These are phyloP conservation scores for Drechslerella coelobrocha DNA, from an alignment of 2,329 filamentous ascomycete genomes.

Conservation along the genomic window DNA sequence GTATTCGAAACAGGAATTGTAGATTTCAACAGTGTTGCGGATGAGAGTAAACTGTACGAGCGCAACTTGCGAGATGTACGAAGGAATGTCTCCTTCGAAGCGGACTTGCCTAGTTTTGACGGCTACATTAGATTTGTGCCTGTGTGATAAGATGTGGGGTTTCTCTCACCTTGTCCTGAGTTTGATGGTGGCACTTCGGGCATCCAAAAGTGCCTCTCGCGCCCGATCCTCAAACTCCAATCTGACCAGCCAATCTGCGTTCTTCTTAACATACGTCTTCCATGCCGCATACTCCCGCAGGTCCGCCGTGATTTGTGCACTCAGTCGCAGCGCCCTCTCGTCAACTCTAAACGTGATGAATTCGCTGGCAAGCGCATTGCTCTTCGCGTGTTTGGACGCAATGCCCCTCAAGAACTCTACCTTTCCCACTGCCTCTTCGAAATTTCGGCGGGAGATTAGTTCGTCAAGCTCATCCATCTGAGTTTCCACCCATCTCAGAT, in stretches of 20 bases:
- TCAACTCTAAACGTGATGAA: conserved; percentile 92
- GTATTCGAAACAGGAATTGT: conserved; percentile 83
- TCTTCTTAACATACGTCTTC: conserved; percentile 76
- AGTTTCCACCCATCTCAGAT: conserved; percentile 90
- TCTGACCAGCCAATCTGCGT: conserved; percentile 82
- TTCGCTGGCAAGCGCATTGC: conserved; percentile 85
- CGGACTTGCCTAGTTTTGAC: conserved; percentile 76
- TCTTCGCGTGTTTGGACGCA: conserved; percentile 75
- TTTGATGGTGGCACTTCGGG: conserved; percentile 77
- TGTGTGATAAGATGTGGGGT: neutral
- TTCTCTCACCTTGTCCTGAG: conserved; percentile 75
- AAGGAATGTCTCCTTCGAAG: conserved; percentile 89
- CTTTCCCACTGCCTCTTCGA: conserved; percentile 80
- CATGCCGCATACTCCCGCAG: conserved; percentile 80
- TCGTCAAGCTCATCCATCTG: conserved; percentile 97
- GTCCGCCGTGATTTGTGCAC: conserved; percentile 76
- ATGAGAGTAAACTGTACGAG: conserved; percentile 96
- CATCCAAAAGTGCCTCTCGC: conserved; percentile 81
- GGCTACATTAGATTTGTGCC: conserved; percentile 30
- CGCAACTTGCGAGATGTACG: conserved; percentile 93
- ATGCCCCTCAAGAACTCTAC: conserved; percentile 85
- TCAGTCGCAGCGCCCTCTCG: conserved; percentile 79
- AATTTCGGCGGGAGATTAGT: conserved; percentile 86
- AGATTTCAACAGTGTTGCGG: conserved; percentile 88
- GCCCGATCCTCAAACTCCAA: conserved; percentile 91